Base-by-base conservation (phyloP, 1,139 yeast species). In the Suhomyces anneliseae region DNA sequence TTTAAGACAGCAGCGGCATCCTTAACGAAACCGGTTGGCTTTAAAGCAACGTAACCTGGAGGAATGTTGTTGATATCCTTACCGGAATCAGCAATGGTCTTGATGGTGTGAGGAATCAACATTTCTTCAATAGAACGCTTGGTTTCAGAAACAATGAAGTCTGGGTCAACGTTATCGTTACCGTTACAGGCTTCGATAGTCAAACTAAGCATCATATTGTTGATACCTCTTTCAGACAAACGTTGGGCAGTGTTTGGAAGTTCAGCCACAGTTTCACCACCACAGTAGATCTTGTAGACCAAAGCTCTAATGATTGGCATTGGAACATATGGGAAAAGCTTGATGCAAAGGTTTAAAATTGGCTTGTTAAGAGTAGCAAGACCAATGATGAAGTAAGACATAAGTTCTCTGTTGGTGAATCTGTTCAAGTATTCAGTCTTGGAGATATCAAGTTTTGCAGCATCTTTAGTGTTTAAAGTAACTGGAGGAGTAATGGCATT, bases 111-210 rank as follows among this genome's bases (percentile, higher is more conserved):
- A 38, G 95, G 93, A 42, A 84, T 82, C 61, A 90, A 74, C 42
- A 89, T 83, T 39, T 83, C 79, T 45, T 78, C 79, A 43, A 92
- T 79, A 9, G 96, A 87, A 43, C 74, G 72, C 49, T 81, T 76
- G 27, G 95, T 85, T 62, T 85, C 85, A 26, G 74, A 69, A 35
- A 89, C 85, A 49, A 87, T 85, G 56, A 74, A 78, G 41, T 80
- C 69, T 40, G 90, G 85, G 62, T 81, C 83, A 50, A 87, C 78
- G 54, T 81, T 77, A 44, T 67, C 74, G 51, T 76, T 77, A 33
- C 96, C 96, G 56, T 89, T 90, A 49, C 97, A 85, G 47, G 95
- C 96, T 69, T 93, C 99, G 46, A 90, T 90, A 15, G 97, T 90
- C 66, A 90, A 82, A 4, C 95, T 85, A 36, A 92, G 76, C 96